phyloP scores from a whole-genome alignment of 2,329 filamentous ascomycete species.

The Endoconidiophora polonica region DNA sequence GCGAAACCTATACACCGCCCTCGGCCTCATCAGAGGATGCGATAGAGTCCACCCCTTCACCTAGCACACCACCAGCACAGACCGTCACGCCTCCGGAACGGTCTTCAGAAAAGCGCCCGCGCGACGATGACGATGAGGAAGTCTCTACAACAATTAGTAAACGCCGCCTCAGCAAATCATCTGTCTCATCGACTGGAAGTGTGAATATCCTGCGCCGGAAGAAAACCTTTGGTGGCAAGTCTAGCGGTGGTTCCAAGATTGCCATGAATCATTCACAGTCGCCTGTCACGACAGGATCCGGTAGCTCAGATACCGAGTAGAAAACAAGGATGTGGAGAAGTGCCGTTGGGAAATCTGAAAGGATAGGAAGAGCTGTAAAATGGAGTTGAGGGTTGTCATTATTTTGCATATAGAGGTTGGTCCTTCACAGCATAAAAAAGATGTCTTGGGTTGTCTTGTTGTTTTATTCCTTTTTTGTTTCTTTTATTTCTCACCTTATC shows the following conservation, averaged over 20 bases:
- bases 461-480: not conserved
- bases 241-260: constrained; percentile 33
- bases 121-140: constrained; percentile 81
- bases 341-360: too few species aligned
- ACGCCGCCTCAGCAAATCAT: constrained; percentile 41
- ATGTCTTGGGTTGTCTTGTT: not conserved
- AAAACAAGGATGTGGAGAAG: not conserved
- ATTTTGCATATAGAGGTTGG: not conserved
- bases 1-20: constrained; percentile 3
- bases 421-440: not conserved
- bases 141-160: constrained; percentile 56
- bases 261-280: constrained; percentile 38
- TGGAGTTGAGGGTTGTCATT: not conserved
- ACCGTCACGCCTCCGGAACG: constrained; percentile 52
- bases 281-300: constrained; percentile 24
- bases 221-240: constrained; percentile 28
- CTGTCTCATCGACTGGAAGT: constrained; percentile 22
- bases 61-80: constrained; percentile 21
- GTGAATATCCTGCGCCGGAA: constrained; percentile 23
- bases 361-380: not conserved
- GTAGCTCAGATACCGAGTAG: constrained; percentile 24
- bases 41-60: constrained; percentile 17
- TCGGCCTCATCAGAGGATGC: not conserved
- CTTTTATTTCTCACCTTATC: constrained; percentile 1
- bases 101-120: constrained; percentile 71